Conservation (phyloP, 345 rosid genomes). For the Garcia nutans region DNA sequence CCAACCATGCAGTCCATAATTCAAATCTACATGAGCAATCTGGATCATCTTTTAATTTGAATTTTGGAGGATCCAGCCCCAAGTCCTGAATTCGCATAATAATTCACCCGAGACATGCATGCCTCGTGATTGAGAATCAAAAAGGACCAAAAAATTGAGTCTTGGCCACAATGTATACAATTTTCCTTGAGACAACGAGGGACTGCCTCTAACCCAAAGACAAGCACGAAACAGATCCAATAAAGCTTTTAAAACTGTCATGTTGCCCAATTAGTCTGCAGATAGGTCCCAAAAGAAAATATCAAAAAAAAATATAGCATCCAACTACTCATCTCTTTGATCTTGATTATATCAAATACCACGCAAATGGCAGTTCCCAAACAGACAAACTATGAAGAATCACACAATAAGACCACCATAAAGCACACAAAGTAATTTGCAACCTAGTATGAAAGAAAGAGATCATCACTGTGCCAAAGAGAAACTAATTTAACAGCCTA, state of each 20-base stretch:
- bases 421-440: not conserved
- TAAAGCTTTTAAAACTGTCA: too few species aligned
- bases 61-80: not conserved
- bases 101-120: not conserved
- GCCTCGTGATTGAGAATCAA: not conserved
- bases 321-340: too few species aligned
- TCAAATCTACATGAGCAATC: not conserved
- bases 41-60: not conserved
- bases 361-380: not conserved
- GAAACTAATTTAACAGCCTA: not conserved
- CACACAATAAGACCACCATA: not conserved
- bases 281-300: too few species aligned
- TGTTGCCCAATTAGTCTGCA: too few species aligned
- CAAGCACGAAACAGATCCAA: not conserved
- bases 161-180: not conserved
- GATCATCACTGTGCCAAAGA: too few species aligned
- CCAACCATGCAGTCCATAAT: not conserved
- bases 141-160: not conserved
- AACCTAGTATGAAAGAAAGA: not conserved
- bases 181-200: not conserved
- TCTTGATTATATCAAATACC: too few species aligned
- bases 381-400: not conserved
- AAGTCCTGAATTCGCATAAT: not conserved
- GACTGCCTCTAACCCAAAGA: not conserved
- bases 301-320: too few species aligned